These are phyloP conservation scores for Xylariaceae sp. DNA, from an alignment of 2,329 filamentous ascomycete species.

Conservation along the genomic window DNA sequence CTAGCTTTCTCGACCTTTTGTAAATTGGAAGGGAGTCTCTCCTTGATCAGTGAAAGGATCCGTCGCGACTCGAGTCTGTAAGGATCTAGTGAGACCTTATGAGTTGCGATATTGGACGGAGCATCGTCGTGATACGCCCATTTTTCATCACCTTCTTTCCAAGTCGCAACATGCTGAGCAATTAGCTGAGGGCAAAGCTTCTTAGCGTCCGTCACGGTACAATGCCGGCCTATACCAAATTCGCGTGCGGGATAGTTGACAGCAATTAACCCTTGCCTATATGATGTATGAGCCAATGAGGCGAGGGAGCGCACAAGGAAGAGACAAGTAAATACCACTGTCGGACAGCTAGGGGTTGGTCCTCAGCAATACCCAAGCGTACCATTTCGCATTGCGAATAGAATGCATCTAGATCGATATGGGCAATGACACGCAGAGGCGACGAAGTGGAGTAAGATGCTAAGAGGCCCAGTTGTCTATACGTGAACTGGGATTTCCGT, in stretches of 20 bases:
- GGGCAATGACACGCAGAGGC: constrained; percentile 83
- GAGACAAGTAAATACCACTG: constrained; percentile 66
- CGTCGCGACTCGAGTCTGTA: constrained; percentile 83
- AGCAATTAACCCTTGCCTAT: constrained; percentile 88
- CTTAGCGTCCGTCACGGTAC: constrained; percentile 78
- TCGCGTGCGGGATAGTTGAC: constrained; percentile 91
- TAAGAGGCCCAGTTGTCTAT: constrained; percentile 78
- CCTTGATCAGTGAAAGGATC: constrained; percentile 80
- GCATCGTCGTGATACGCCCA: constrained; percentile 92
- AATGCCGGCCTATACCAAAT: constrained; percentile 78
- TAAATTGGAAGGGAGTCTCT: constrained; percentile 63
- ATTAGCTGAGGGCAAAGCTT: constrained; percentile 85
- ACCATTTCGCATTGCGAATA: constrained; percentile 97
- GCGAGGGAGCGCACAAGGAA: background rate
- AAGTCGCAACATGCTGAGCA: constrained; percentile 91
- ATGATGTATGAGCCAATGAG: constrained; percentile 19
- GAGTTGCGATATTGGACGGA: constrained; percentile 75
- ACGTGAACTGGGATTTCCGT: constrained; percentile 75
- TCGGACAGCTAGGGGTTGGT: constrained; percentile 86
- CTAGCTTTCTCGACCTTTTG: constrained; percentile 90
- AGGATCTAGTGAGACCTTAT: constrained; percentile 93
- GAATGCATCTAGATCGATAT: constrained; percentile 96
- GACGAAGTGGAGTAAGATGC: constrained; percentile 70
- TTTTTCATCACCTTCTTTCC: constrained; percentile 85
- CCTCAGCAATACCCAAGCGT: constrained; percentile 71